These are phyloP conservation scores for Fraxinus floribunda DNA, from an alignment of 305 asterid species.

Conservation along the genomic window DNA sequence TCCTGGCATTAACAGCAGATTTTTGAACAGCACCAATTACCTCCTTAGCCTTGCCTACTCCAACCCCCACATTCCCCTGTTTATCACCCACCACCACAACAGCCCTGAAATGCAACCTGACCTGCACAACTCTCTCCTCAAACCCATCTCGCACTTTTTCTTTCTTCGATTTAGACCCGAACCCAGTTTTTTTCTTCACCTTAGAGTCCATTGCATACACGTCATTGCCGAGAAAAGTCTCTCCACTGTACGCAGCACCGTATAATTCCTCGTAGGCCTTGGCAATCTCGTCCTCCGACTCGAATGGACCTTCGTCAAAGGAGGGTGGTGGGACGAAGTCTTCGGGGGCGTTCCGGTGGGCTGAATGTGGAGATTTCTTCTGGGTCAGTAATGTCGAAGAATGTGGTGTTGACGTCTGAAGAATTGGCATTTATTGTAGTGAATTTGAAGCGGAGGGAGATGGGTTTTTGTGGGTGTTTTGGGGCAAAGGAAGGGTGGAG, in stretches of 20 bases:
- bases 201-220: conserved; percentile 67
- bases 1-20: conserved; percentile 77
- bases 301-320: conserved; percentile 75
- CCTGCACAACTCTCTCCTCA: conserved; percentile 90
- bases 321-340: conserved; percentile 58
- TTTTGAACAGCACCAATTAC: conserved; percentile 78
- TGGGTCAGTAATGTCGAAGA: conserved; percentile 50
- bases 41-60: conserved; percentile 94
- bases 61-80: conserved; percentile 89
- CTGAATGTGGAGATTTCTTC: conserved; percentile 47
- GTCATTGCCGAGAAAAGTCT: conserved; percentile 66
- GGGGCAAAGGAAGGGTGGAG: conserved; percentile 26
- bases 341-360: conserved; percentile 60
- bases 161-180: conserved; percentile 59
- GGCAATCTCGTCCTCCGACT: conserved; percentile 81
- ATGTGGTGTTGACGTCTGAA: conserved; percentile 43
- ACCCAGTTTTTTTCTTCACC: conserved; percentile 57
- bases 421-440: conserved; percentile 33
- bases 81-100: conserved; percentile 88
- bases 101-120: conserved; percentile 81
- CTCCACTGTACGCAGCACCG: conserved; percentile 82
- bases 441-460: conserved; percentile 10
- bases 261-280: conserved; percentile 70
- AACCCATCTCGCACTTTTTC: conserved; percentile 82
- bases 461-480: conserved; percentile 15